Evolutionary conservation across 108 stramenopile genomes (phyloP).

Genomic region (Conticribra guillardii): DNA sequence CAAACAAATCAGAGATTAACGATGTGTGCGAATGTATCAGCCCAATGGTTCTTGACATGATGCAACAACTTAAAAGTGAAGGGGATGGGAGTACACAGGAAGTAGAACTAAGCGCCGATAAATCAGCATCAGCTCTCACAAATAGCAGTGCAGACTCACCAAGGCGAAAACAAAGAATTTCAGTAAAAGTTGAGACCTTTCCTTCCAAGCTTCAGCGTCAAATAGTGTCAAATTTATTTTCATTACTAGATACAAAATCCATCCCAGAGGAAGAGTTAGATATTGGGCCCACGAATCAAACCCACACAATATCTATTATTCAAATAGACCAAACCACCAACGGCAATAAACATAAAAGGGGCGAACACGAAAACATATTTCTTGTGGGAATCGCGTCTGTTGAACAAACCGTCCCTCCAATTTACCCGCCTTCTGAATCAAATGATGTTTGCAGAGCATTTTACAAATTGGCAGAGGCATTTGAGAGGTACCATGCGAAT

Average conservation of each 20-base stretch:
- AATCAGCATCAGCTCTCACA: too few species aligned
- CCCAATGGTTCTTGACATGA: too few species aligned
- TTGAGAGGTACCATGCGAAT: slow-evolving; percentile 54
- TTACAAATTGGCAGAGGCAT: slow-evolving; percentile 64
- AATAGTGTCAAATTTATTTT: slow-evolving; percentile 4
- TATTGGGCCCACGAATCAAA: slow-evolving; percentile 22
- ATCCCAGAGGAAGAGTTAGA: slow-evolving; percentile 32
- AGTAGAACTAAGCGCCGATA: too few species aligned
- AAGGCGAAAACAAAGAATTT: background rate
- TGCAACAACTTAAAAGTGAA: too few species aligned
- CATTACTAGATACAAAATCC: slow-evolving; percentile 7
- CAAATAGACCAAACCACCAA: slow-evolving; percentile 12
- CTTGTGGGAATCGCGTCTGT: slow-evolving; percentile 28
- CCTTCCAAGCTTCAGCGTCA: slow-evolving; percentile 16
- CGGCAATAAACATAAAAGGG: background rate
- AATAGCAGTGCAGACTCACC: too few species aligned
- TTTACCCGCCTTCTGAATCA: background rate
- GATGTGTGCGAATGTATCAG: too few species aligned
- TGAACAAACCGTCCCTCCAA: background rate
- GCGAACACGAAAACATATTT: background rate
- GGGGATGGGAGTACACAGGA: too few species aligned
- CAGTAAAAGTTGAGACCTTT: slow-evolving; percentile 16
- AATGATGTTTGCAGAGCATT: slow-evolving; percentile 60
- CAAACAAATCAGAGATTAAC: too few species aligned
- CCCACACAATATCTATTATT: slow-evolving; percentile 31